A percentile compares a stretch with the other conserved stretches of the same genome.
Evolutionary conservation across 768 basidiomycete species (phyloP).

Genomic region (Hericium rajendrae): DNA sequence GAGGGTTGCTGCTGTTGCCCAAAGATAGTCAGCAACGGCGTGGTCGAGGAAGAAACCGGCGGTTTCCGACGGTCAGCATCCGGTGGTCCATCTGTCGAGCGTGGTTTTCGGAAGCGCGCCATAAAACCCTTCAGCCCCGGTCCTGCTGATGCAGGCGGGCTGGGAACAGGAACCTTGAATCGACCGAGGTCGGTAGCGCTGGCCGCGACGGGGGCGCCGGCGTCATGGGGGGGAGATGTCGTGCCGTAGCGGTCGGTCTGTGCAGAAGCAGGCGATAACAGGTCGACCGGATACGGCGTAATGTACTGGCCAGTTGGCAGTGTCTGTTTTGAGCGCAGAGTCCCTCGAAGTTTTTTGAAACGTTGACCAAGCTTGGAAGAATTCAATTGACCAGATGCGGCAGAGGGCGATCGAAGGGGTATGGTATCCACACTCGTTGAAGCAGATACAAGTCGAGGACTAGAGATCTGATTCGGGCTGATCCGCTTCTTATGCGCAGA

Average conservation of each 20-base stretch:
- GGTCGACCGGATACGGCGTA: conserved; percentile 33
- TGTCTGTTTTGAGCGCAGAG: conserved; percentile 47
- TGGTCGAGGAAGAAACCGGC: conserved; percentile 1
- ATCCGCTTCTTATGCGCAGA: conserved; percentile 21
- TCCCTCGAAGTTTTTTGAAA: conserved; percentile 63
- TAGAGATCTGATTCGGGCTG: conserved; percentile 29
- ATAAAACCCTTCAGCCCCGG: conserved; percentile 77
- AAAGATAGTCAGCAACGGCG: background rate
- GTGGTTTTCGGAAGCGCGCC: conserved; percentile 53
- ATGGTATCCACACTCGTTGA: conserved; percentile 29
- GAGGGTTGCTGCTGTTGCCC: conserved; percentile 1
- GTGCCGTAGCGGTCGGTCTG: conserved; percentile 32
- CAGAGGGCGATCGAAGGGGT: conserved; percentile 18
- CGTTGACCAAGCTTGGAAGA: conserved; percentile 59
- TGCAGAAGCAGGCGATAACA: conserved; percentile 29
- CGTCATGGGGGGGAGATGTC: conserved; percentile 19
- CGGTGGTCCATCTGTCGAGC: conserved; percentile 16
- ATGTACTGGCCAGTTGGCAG: conserved; percentile 41
- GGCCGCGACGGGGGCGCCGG: conserved; percentile 24
- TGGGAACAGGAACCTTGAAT: conserved; percentile 45
- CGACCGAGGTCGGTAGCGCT: conserved; percentile 44
- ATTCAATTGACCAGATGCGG: conserved; percentile 13
- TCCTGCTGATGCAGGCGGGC: conserved; percentile 61
- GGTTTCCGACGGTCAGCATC: conserved; percentile 20
- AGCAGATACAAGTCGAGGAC: conserved; percentile 30